Evolutionary conservation across 805 yeast species (phyloP), one percentile per base, ranked within the genome.

Genomic region (Barnettozyma wickerhamii): DNA sequence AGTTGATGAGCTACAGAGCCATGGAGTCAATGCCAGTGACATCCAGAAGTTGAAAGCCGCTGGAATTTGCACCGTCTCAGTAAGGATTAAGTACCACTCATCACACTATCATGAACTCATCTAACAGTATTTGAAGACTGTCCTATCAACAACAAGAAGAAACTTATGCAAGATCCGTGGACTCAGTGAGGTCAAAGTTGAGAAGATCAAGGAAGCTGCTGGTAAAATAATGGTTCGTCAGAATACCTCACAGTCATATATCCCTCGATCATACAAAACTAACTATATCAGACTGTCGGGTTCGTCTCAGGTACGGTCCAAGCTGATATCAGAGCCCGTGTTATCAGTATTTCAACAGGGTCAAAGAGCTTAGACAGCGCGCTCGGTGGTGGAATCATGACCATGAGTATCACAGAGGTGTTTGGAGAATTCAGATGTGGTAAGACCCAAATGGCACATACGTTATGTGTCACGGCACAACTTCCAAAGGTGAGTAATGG

Each of bases 361-460:
- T 75, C 84, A 10, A 81, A 77, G 53, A 80, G 80, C 40, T 67
- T 84, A 37, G 88, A 84, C 54, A 71, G 78, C 5, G 67, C 81
- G 19, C 63, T 84, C 10, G 89, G 89, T 10, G 91, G 89, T 7
- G 90, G 91, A 0, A 66, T 84, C 31, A 81, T 79, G 65, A 79
- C 90, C 0, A 86, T 85, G 69, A 75, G 85, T 24, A 78, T 83
- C 40, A 81, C 89, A 0, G 91, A 84, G 57, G 87, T 81, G 0
- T 84, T 81, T 63, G 91, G 91, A 1, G 91, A 84, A 52, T 84
- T 80, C 50, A 67, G 91, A 55, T 83, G 90, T 41, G 91, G 91
- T 30, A 84, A 84, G 54, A 82, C 90, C n/a, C 91, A 84, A 58
- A 62, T 84, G 57, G 81, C 90, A 18, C 91, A 84, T 56, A 84